phyloP scores from a whole-genome alignment of 352 stramenopile genomes.

The Phytophthora sp. region DNA sequence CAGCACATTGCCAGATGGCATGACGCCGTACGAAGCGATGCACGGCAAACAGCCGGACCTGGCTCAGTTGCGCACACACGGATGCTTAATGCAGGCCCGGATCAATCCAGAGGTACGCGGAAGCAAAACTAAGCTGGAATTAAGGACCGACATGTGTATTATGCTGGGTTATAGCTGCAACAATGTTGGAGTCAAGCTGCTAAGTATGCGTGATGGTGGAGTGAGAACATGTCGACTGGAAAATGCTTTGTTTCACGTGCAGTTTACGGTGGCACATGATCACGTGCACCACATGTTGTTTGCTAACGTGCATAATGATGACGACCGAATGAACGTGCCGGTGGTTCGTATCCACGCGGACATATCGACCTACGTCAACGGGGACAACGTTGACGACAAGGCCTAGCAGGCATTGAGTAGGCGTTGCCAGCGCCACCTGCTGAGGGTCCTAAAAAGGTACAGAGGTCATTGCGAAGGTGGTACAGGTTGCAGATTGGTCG shows the following conservation, averaged over 20 bases:
- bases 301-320: too few relatives aligned
- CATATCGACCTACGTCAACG: too few relatives aligned
- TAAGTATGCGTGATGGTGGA: constrained; percentile 18
- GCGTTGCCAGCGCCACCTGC: too few relatives aligned
- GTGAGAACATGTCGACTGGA: constrained; percentile 19
- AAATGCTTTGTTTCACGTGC: constrained; percentile 16
- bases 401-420: too few relatives aligned
- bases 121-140: constrained; percentile 9
- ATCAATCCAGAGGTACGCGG: constrained; percentile 6
- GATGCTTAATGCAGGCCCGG: constrained; percentile 20
- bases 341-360: too few relatives aligned
- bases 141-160: constrained; percentile 21
- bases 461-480: too few relatives aligned
- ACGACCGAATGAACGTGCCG: too few relatives aligned
- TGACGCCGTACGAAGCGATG: constrained; percentile 25
- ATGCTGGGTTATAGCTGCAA: constrained; percentile 16
- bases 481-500: too few relatives aligned
- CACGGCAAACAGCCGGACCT: constrained; percentile 19
- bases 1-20: neutral
- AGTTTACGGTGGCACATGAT: neutral
- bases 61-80: neutral
- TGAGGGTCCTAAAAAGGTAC: too few relatives aligned
- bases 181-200: constrained; percentile 20
- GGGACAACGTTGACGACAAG: too few relatives aligned
- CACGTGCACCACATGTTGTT: neutral